Evolutionary conservation across 1,284 basidiomycete genomes (phyloP).

Genomic region (Ceratobasidium sp.): DNA sequence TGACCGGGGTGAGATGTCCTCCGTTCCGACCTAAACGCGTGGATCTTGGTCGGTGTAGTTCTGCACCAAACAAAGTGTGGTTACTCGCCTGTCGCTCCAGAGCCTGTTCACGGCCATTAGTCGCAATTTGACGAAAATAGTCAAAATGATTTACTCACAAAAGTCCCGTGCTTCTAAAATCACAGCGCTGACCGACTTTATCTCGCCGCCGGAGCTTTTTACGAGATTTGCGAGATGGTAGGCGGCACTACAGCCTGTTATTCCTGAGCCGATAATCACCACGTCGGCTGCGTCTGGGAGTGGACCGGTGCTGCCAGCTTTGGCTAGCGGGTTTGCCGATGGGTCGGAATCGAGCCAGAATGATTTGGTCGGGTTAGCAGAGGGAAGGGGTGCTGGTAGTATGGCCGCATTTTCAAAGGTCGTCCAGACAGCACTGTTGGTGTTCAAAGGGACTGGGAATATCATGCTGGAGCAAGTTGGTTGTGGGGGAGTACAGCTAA

Average conservation of each 20-base stretch:
- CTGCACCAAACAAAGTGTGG: neutral
- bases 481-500: neutral
- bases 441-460: conserved; percentile 13
- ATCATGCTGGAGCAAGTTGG: neutral
- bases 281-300: conserved; percentile 68
- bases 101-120: conserved; percentile 56
- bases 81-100: conserved; percentile 75
- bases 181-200: conserved; percentile 56
- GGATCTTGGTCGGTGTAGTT: neutral
- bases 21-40: conserved; percentile 69
- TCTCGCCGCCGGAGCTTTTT: conserved; percentile 28
- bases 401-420: conserved; percentile 1
- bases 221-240: conserved; percentile 66
- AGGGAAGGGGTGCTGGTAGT: conserved; percentile 55
- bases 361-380: conserved; percentile 66
- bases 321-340: conserved; percentile 67
- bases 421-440: conserved; percentile 5
- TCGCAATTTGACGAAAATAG: neutral
- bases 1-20: conserved; percentile 69
- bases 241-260: conserved; percentile 74
- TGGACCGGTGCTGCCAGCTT: conserved; percentile 65
- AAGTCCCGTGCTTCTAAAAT: conserved; percentile 80
- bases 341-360: conserved; percentile 69
- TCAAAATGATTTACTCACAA: conserved; percentile 57
- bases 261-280: conserved; percentile 78